These are phyloP conservation scores for Penicillium occitanis DNA, from an alignment of 2,329 filamentous ascomycete species.

Conservation along the genomic window DNA sequence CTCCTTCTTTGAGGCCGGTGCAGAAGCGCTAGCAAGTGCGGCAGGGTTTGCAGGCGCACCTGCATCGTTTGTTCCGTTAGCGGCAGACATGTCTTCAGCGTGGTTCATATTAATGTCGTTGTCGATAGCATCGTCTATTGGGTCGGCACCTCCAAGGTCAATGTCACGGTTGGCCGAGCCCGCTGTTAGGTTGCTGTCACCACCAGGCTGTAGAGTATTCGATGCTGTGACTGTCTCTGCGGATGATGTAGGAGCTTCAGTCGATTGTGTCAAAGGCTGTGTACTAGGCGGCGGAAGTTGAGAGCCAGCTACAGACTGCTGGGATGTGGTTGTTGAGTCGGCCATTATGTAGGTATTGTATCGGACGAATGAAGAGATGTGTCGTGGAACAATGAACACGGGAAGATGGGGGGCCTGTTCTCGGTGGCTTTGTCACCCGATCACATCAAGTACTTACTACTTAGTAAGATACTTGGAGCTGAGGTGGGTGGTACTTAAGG, in stretches of 20 bases:
- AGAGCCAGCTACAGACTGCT: conserved; percentile 30
- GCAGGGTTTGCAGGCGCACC: conserved; percentile 26
- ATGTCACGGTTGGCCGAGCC: conserved; percentile 28
- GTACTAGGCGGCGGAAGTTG: conserved; percentile 25
- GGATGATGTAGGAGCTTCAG: conserved; percentile 26
- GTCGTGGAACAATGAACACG: conserved; percentile 8
- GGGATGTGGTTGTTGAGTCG: conserved; percentile 14
- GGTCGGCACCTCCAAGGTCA: conserved; percentile 27
- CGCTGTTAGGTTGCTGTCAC: conserved; percentile 17
- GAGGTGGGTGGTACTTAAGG: conserved; percentile 6
- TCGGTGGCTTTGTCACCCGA: conserved; percentile 11
- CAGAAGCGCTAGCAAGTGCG: conserved; percentile 22
- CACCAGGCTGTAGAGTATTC: conserved; percentile 10
- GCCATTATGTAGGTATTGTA: conserved; percentile 13
- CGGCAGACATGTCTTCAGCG: conserved; percentile 25
- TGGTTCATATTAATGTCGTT: conserved; percentile 41
- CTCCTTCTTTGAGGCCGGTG: conserved; percentile 78
- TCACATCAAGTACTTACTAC: neutral
- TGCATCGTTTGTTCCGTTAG: conserved; percentile 18
- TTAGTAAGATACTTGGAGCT: neutral
- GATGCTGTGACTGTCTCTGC: conserved; percentile 5
- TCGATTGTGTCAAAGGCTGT: conserved; percentile 26
- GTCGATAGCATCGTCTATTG: conserved; percentile 38
- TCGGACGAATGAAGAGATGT: conserved; percentile 4
- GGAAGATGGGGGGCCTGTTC: neutral